phyloP scores from a whole-genome alignment of 140 eudicot species.

The Stevia rebaudiana region DNA sequence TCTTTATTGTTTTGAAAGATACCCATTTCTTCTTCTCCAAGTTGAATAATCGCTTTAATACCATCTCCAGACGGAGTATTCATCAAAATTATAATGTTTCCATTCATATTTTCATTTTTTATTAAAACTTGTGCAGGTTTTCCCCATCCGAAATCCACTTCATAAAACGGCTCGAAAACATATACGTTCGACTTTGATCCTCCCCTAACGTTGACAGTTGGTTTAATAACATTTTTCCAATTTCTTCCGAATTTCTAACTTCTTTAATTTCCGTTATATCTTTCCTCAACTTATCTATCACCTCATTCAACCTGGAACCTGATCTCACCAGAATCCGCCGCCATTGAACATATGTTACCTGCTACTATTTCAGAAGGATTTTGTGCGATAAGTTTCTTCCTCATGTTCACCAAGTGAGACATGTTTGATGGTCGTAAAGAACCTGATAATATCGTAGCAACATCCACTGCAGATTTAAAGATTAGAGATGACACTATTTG shows the following conservation, averaged over 20 bases:
- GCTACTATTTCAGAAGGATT: not conserved
- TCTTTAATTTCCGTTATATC: slow-evolving; percentile 1
- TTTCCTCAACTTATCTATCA: not conserved
- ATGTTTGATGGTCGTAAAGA: not conserved
- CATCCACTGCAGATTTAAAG: not conserved
- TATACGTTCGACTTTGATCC: not conserved
- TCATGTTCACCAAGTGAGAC: not conserved
- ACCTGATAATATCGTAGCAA: not conserved
- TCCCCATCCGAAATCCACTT: slow-evolving; percentile 23
- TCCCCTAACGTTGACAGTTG: not conserved
- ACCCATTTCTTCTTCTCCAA: slow-evolving; percentile 8
- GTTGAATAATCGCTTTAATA: not conserved
- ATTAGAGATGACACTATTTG: not conserved
- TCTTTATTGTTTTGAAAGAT: slow-evolving; percentile 2
- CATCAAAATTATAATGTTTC: not conserved
- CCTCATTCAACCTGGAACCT: not conserved
- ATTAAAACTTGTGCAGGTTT: slow-evolving; percentile 7
- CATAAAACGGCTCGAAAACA: not conserved
- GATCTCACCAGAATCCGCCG: not conserved
- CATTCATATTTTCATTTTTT: not conserved
- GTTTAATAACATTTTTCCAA: not conserved
- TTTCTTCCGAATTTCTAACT: not conserved
- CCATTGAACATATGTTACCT: not conserved
- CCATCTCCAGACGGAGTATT: slow-evolving; percentile 22
- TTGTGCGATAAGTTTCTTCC: not conserved